Evolutionary conservation across 768 basidiomycete species (phyloP).

Genomic region (Paxillus ammoniavirescens): DNA sequence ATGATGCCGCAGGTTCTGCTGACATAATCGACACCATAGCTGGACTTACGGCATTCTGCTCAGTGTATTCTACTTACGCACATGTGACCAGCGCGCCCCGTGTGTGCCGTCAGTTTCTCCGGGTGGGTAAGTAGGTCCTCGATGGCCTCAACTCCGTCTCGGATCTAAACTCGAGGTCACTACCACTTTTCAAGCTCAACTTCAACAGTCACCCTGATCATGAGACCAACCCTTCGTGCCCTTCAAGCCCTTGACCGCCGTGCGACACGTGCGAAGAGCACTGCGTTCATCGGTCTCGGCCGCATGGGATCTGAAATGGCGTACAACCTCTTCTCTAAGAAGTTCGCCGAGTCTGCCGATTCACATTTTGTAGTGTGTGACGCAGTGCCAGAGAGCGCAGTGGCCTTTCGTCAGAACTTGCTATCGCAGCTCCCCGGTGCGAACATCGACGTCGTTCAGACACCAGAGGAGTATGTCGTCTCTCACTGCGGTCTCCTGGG

Average conservation of each 20-base stretch:
- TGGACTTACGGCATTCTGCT: no score
- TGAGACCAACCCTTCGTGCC: slow-evolving; percentile 50
- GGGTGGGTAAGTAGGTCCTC: no score
- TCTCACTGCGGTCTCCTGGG: background rate
- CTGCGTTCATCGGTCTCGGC: slow-evolving; percentile 84
- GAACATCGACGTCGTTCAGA: slow-evolving; percentile 53
- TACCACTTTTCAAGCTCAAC: background rate
- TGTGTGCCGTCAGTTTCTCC: no score
- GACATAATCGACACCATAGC: slow-evolving; percentile 8
- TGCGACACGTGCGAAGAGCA: slow-evolving; percentile 44
- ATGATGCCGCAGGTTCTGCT: background rate
- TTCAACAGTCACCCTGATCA: slow-evolving; percentile 23
- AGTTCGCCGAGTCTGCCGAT: slow-evolving; percentile 49
- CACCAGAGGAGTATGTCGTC: slow-evolving; percentile 70
- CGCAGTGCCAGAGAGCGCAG: slow-evolving; percentile 57
- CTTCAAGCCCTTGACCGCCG: slow-evolving; percentile 39
- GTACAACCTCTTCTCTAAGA: slow-evolving; percentile 79
- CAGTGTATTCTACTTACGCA: no score
- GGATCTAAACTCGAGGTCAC: background rate
- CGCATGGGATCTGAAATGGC: slow-evolving; percentile 90
- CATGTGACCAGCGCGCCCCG: background rate
- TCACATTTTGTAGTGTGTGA: slow-evolving; percentile 78
- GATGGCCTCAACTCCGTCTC: background rate
- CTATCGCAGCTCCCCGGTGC: slow-evolving; percentile 56
- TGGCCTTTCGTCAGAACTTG: slow-evolving; percentile 56